Evolutionary conservation across 352 stramenopile genomes (phyloP).

Genomic region (Phytophthora palmivora): DNA sequence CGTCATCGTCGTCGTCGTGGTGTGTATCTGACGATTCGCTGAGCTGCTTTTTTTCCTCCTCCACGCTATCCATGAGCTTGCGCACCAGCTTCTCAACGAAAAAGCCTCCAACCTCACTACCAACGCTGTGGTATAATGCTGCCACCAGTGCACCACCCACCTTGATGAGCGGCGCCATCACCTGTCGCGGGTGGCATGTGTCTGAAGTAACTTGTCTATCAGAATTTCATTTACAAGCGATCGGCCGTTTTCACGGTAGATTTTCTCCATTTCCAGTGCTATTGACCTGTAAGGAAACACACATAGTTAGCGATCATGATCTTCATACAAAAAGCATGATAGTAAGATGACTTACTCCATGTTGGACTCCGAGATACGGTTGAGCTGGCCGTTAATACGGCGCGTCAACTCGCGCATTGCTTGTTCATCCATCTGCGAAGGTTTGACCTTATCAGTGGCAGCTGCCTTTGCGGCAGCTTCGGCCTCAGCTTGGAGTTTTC

Average conservation of each 20-base stretch:
- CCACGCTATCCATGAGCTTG: slow-evolving; percentile 58
- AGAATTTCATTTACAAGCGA: slow-evolving; percentile 81
- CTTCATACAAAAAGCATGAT: neutral
- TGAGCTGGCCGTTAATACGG: slow-evolving; percentile 90
- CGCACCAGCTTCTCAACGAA: slow-evolving; percentile 83
- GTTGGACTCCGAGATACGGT: slow-evolving; percentile 92
- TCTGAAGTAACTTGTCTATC: slow-evolving; percentile 76
- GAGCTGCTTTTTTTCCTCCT: slow-evolving; percentile 39
- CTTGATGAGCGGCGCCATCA: slow-evolving; percentile 86
- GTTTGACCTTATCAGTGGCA: slow-evolving; percentile 34
- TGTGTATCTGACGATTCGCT: slow-evolving; percentile 18
- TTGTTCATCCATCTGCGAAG: slow-evolving; percentile 79
- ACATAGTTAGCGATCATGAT: slow-evolving; percentile 12
- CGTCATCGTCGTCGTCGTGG: slow-evolving; percentile 36
- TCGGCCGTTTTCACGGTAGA: slow-evolving; percentile 74
- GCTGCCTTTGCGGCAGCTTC: slow-evolving; percentile 41
- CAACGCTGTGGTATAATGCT: slow-evolving; percentile 80
- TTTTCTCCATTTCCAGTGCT: slow-evolving; percentile 78
- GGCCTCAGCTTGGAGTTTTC: slow-evolving; percentile 60
- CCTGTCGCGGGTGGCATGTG: slow-evolving; percentile 66
- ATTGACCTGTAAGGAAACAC: slow-evolving; percentile 52
- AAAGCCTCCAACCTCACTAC: slow-evolving; percentile 81
- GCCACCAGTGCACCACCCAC: slow-evolving; percentile 69
- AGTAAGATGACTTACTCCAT: slow-evolving; percentile 70
- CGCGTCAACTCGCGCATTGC: slow-evolving; percentile 72